Evolutionary conservation across 139 green algal species (phyloP).

Genomic region (Chlorella sorokiniana): DNA sequence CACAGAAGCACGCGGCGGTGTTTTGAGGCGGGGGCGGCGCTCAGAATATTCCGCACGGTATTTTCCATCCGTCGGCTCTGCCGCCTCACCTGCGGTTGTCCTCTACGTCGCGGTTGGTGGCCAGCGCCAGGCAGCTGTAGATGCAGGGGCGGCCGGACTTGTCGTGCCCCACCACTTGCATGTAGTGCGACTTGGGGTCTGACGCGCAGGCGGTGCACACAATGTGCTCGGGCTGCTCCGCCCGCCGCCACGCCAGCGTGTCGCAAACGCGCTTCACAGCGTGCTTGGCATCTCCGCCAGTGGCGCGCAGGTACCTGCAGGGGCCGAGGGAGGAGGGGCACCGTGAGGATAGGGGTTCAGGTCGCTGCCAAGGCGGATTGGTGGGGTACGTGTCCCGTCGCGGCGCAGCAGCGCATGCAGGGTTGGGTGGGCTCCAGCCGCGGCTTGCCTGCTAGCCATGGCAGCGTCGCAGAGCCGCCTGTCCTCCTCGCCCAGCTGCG

Average conservation of each 20-base stretch:
- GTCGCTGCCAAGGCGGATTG: not conserved
- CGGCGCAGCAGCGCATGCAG: not conserved
- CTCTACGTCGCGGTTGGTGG: conserved; percentile 56
- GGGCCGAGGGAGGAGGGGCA: not conserved
- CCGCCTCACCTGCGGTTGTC: conserved; percentile 50
- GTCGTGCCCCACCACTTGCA: conserved; percentile 66
- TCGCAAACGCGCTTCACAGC: conserved; percentile 58
- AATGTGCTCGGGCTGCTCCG: conserved; percentile 54
- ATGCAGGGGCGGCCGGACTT: conserved; percentile 60
- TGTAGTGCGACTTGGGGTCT: conserved; percentile 68
- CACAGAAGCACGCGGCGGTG: no score
- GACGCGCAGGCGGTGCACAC: conserved; percentile 58
- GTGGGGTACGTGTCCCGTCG: no score
- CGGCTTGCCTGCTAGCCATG: conserved; percentile 25
- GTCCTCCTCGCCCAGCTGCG: conserved; percentile 4
- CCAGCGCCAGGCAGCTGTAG: conserved; percentile 70
- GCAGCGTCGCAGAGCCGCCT: not conserved
- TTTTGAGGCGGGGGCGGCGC: no score
- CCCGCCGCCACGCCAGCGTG: conserved; percentile 59
- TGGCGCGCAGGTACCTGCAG: conserved; percentile 29
- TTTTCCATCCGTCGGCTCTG: not conserved
- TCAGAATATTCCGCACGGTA: no score
- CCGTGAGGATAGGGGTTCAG: not conserved
- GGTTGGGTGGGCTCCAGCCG: no score
- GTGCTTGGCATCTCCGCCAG: conserved; percentile 25